Percentiles rank a stretch among this genome's conserved stretches.
Evolutionary conservation across 1,139 yeast genomes (phyloP).

Genomic region (Saccharomyces hybrid): DNA sequence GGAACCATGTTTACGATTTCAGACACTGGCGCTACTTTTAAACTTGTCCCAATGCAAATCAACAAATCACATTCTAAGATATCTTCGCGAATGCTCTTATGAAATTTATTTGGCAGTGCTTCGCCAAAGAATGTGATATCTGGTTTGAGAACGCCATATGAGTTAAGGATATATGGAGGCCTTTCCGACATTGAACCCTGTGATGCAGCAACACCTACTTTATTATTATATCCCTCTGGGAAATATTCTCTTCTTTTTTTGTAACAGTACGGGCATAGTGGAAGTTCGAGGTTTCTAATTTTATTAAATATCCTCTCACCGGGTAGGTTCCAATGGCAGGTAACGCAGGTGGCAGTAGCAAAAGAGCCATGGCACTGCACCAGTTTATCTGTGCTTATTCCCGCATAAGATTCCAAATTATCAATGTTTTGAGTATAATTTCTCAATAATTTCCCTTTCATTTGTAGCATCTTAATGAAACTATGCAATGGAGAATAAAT

Average conservation of each 20-base stretch:
- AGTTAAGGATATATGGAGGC: constrained; percentile 27
- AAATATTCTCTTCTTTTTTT: constrained; percentile 36
- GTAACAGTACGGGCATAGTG: constrained; percentile 67
- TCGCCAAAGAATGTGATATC: constrained; percentile 96
- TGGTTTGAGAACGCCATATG: constrained; percentile 89
- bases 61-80: constrained; percentile 67
- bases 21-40: constrained; percentile 94
- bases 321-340: constrained; percentile 60
- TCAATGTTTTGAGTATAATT: constrained; percentile 95
- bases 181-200: background rate
- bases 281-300: constrained; percentile 55
- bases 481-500: constrained; percentile 78
- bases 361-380: constrained; percentile 97
- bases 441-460: constrained; percentile 69
- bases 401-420: constrained; percentile 79
- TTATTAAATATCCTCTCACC: constrained; percentile 61
- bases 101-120: constrained; percentile 68
- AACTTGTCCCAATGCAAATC: constrained; percentile 86
- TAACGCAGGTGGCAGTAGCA: constrained; percentile 81
- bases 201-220: constrained; percentile 2
- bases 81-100: constrained; percentile 52
- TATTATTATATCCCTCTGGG: constrained; percentile 11
- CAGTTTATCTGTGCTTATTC: constrained; percentile 57
- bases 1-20: constrained; percentile 77
- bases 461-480: constrained; percentile 66